phyloP scores from a whole-genome alignment of 371 early-diverging fungal genomes.

The Syncephalastrum monosporum region DNA sequence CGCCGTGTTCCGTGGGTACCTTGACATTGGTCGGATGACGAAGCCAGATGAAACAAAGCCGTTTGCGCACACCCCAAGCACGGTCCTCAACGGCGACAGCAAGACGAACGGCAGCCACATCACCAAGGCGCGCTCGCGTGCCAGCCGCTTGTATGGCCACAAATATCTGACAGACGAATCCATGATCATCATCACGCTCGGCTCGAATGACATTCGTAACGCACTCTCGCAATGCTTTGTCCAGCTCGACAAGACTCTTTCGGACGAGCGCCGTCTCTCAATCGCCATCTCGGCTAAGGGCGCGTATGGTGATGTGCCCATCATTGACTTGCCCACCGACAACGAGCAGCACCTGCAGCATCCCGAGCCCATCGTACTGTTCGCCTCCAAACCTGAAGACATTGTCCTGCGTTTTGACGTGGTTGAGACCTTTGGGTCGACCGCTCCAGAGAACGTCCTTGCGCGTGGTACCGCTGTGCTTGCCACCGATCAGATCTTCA shows the following conservation, averaged over 20 bases:
- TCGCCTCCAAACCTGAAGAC: conserved; percentile 50
- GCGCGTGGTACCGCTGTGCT: conserved; percentile 63
- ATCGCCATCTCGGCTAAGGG: conserved; percentile 61
- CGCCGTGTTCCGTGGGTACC: conserved; percentile 63
- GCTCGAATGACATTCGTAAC: conserved; percentile 66
- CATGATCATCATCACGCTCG: conserved; percentile 67
- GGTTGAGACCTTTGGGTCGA: conserved; percentile 60
- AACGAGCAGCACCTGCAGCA: conserved; percentile 26
- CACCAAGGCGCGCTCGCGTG: conserved; percentile 24
- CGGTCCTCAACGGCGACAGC: conserved; percentile 1
- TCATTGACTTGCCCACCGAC: conserved; percentile 59
- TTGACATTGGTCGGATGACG: conserved; percentile 50
- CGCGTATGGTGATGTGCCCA: conserved; percentile 61
- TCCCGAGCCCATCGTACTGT: conserved; percentile 65
- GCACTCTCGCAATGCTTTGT: conserved; percentile 29
- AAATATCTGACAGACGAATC: conserved; percentile 62
- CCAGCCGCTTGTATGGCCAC: conserved; percentile 64
- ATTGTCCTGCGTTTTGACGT: conserved; percentile 64
- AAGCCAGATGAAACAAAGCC: conserved; percentile 24
- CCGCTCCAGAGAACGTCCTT: conserved; percentile 38
- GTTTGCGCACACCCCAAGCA: neutral
- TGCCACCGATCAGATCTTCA: conserved; percentile 46
- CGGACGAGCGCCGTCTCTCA: conserved; percentile 49
- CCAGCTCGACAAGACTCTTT: conserved; percentile 17
- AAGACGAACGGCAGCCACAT: conserved; percentile 3